Base-by-base conservation (phyloP, 345 rosid species). In the Punica granatum region DNA sequence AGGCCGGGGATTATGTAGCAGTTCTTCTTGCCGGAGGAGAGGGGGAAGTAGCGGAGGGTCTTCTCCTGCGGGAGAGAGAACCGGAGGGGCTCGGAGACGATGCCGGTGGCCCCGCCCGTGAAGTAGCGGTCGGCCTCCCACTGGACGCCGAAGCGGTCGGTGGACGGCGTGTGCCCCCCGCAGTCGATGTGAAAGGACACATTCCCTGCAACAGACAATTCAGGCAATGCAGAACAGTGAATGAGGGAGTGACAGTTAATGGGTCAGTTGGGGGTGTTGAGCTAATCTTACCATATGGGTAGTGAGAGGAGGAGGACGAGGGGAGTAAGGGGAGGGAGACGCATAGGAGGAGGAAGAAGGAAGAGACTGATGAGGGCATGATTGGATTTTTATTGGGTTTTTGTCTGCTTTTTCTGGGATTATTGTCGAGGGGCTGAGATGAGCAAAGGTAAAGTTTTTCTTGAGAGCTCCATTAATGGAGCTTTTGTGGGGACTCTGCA, bases 21-120 rank as follows among this genome's bases (percentile, higher is more conserved):
- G 78, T 85, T 95, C 81, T 91, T 95, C 71, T 92, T 92, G 30
- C 99, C 99, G 74, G 87, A 83, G 65, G 99, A 88, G 61, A 81
- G 85, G 7, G 99, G 98, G 86, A 95, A 95, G 75, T 71, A 92
- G 60, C 99, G 90, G 72, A 95, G 79, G 34, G 88, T 95, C 71
- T 90, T 95, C 77, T 95, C 99, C 18, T 87, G 90, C 15, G 85
- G 82, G 68, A 74, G 84, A 7, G 30, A 85, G 85, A 95, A 95
- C 64, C 73, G 90, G 56, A 95, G 88, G 6, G 99, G 99, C 84
- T 95, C 98, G 25, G 99, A 95, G 44, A 95, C 99, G 0, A 82
- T 82, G 60, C 88, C 75, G 43, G 83, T 59, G 66, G 72, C 69
- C 13, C 99, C 99, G 30, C 97, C 96, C 34, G 93, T 76, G 90